Percentiles rank a stretch among this genome's conserved stretches.
phyloP scores from a whole-genome alignment of 768 basidiomycete genomes.

The Scleroderma bovista region DNA sequence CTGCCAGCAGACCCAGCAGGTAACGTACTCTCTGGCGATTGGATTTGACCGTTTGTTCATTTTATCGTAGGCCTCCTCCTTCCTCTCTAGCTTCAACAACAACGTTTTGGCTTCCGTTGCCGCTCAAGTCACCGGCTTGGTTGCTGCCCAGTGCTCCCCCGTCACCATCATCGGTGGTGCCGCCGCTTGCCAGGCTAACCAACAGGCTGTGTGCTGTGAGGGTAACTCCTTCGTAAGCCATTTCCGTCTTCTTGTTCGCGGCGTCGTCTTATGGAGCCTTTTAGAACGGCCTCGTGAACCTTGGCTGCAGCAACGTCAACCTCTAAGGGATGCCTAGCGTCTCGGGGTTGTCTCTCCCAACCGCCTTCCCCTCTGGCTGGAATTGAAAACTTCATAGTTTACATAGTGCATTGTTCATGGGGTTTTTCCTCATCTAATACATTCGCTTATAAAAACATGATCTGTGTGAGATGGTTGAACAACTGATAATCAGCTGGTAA shows the following conservation, averaged over 20 bases:
- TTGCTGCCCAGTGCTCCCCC: constrained; percentile 36
- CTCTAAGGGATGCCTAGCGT: constrained; percentile 5
- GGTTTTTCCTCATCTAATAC: neutral
- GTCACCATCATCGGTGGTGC: constrained; percentile 18
- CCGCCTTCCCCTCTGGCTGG: neutral
- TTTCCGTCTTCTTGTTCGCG: too few species aligned
- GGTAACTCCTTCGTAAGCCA: constrained; percentile 38
- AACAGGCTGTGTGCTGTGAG: constrained; percentile 41
- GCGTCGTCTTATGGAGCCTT: too few species aligned
- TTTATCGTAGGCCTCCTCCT: neutral
- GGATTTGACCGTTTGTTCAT: neutral
- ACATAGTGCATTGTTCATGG: neutral
- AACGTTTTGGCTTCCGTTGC: neutral
- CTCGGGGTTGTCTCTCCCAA: too few species aligned
- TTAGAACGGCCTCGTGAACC: constrained; percentile 31
- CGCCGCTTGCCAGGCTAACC: neutral
- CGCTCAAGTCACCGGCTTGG: neutral
- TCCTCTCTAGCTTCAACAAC: too few species aligned
- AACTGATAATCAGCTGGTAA: too few species aligned
- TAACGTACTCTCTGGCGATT: too few species aligned
- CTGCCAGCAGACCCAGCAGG: neutral
- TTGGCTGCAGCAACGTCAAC: constrained; percentile 36
- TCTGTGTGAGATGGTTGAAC: neutral
- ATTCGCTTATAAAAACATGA: neutral
- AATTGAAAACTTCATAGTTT: neutral